Base-by-base conservation (phyloP, 2,329 filamentous ascomycete genomes). In the Fusarium sp. region DNA sequence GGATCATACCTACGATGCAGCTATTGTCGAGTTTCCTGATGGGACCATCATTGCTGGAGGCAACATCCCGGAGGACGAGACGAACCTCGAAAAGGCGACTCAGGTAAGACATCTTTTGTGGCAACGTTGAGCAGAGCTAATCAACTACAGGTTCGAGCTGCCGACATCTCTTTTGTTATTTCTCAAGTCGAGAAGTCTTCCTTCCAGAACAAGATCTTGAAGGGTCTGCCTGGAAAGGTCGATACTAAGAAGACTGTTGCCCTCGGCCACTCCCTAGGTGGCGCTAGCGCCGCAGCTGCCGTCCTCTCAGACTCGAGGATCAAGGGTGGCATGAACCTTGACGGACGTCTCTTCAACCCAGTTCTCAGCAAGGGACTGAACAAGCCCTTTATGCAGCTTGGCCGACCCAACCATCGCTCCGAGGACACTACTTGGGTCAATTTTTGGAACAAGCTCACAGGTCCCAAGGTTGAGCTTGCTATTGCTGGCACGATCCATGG, bases 1-100 rank as follows among this genome's bases (percentile, higher is more conserved):
- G 27, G 88, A 89, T 65, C 87, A 89, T 60, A 82, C 87, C 0
- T 84, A 85, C 57, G 87, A 89, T 57, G 81, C 84, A 0, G 66
- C 76, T 1, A 79, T 86, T 22, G 82, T 89, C 10, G 83, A 87
- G 64, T 87, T 86, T n/a, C 84, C 86, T 0, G 79, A 87, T 64
- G 86, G 83, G 5, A 79, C 80, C 1, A 68, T 82, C 1, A 50
- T 79, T 12, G 0, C 12, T 2, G 65, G 45, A 0, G 77, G 54
- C 14, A 65, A 76, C 6, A 76, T 77, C 4, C 63, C 73, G 0
- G 74, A 77, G 3, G 58, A 73, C 0, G 33, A 14, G 0, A 27
- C 65, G 1, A 68, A 37, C 2, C 66, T 81, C 20, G 54, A 68
- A 50, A 75, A 76, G 33, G 58, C 73, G 22, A 77, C 62, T 20